Base-by-base conservation (phyloP, 2,329 filamentous ascomycete genomes). In the Colletotrichum sp. region DNA sequence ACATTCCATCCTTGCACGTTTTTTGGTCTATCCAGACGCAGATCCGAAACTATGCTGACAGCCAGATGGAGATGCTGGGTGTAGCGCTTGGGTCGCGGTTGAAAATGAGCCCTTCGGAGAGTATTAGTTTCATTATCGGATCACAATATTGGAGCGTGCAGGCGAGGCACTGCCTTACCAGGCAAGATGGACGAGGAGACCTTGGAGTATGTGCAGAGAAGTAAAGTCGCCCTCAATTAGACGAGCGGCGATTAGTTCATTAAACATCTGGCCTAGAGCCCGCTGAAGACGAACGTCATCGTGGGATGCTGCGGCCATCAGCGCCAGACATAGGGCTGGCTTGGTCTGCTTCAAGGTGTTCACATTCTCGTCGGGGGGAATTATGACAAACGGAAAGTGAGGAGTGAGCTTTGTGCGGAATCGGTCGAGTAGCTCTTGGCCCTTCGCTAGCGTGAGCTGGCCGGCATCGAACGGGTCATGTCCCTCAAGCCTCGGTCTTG, bases 61-160 rank as follows among this genome's bases (percentile, higher is more conserved):
- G 83, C 82, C 8, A 84, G 78, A 26, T 80, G 79, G 1, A 84
- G 30, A 44, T 84, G 81, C 21, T 84, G 83, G 1, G 79, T 81
- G 49, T 81, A 81, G 55, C 79, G 80, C 66, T 81, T 78, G 3
- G 79, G 79, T 6, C 78, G 72, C 21, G 81, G 81, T 28, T 83
- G 83, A 52, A 80, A 84, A 72, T 84, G 83, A 4, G 82, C 83
- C 82, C 82, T 84, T 39, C 15, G 6, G 24, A 7, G 10, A 24
- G 39, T 10, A 55, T 76, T 13, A 76, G 63, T 63, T 10, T 26
- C 28, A 4, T 4, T 7, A n/a, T 49, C 44, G 2, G 13, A 21
- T 16, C 16, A n/a, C 21, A 15, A 67, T 18, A 49, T 13, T 12
- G 7, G 7, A 6, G 30, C 13, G 15, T 26, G 18, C 1, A 5